phyloP scores from a whole-genome alignment of 1,284 basidiomycete genomes.

The Rhizopogon hawkerae region DNA sequence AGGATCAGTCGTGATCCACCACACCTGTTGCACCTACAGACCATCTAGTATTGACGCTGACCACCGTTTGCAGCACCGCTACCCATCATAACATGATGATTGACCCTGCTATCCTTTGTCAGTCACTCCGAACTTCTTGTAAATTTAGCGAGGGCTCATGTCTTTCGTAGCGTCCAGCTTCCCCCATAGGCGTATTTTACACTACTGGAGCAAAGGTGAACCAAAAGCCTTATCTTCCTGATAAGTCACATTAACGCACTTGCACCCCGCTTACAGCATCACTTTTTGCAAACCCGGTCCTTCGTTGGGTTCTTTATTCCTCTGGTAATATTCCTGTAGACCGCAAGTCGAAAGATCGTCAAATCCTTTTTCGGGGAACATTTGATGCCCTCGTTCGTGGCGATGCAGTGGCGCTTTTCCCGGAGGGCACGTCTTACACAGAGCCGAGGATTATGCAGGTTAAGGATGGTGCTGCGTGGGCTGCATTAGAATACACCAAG shows the following conservation, averaged over 20 bases:
- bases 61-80: constrained; percentile 48
- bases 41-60: background rate
- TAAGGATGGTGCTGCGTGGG: constrained; percentile 95
- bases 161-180: constrained; percentile 56
- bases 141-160: constrained; percentile 12
- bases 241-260: constrained; percentile 3
- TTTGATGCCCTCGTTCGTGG: constrained; percentile 77
- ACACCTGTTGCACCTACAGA: background rate
- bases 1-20: no score
- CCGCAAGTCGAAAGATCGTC: constrained; percentile 84
- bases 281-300: constrained; percentile 72
- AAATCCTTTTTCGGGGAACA: constrained; percentile 82
- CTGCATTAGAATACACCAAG: constrained; percentile 85
- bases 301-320: constrained; percentile 70
- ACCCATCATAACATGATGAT: constrained; percentile 93
- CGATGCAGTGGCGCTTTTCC: constrained; percentile 85
- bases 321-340: constrained; percentile 96
- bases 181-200: constrained; percentile 70
- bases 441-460: constrained; percentile 88
- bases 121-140: constrained; percentile 25
- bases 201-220: constrained; percentile 89
- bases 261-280: constrained; percentile 35
- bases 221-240: constrained; percentile 9
- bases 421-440: constrained; percentile 87
- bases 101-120: constrained; percentile 75